A percentile compares a stretch with the other conserved stretches of the same genome.
Conservation (phyloP, 768 basidiomycete species). For the Trametes meyenii region DNA sequence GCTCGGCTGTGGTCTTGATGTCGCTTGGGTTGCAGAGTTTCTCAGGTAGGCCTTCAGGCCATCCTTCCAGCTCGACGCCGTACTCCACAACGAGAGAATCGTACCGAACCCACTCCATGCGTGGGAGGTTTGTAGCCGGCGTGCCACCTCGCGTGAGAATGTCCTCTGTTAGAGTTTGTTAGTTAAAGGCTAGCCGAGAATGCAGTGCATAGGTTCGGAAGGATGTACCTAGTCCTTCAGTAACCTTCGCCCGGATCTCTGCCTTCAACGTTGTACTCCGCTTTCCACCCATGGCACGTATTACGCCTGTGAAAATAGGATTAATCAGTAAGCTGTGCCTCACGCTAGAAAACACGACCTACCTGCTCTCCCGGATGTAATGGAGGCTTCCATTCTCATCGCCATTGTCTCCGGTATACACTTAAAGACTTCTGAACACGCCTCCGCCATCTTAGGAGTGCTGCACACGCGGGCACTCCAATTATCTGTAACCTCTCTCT, state of each 20-base stretch:
- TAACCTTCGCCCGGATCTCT: neutral
- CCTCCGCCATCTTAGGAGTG: constrained; percentile 3
- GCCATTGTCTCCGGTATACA: constrained; percentile 1
- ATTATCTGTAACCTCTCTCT: constrained; percentile 2
- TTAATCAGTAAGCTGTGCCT: neutral
- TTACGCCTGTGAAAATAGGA: neutral
- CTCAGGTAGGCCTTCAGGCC: neutral
- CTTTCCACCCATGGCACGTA: neutral
- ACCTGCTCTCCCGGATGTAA: constrained; percentile 2
- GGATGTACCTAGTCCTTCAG: neutral
- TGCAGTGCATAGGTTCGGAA: neutral
- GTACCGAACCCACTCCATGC: constrained; percentile 5
- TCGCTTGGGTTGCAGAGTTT: constrained; percentile 2
- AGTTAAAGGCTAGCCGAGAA: neutral
- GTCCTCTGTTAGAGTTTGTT: neutral
- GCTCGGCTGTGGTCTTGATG: neutral
- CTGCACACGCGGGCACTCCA: neutral
- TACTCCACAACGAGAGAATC: neutral
- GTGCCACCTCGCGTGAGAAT: neutral
- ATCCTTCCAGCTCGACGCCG: neutral
- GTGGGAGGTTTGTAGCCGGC: neutral
- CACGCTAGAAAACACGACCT: neutral
- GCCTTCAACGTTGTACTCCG: neutral
- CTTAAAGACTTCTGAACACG: neutral
- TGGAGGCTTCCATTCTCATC: constrained; percentile 1